Evolutionary conservation across 179 eudicot species (phyloP).

Genomic region (Gypsophila paniculata): DNA sequence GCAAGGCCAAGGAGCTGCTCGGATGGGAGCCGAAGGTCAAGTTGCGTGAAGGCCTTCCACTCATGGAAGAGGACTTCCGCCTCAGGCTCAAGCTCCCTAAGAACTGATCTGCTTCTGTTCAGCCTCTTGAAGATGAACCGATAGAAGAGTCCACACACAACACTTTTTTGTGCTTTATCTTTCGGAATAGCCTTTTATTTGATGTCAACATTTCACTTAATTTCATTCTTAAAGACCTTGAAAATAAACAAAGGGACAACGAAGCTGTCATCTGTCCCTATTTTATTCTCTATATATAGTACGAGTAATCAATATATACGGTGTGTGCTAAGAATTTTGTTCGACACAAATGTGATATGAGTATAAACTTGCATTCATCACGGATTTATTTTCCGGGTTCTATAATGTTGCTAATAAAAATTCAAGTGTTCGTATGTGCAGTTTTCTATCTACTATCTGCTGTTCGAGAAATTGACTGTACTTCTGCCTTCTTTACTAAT

Average conservation of each 20-base stretch:
- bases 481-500: too few relatives aligned
- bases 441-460: too few relatives aligned
- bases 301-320: background rate
- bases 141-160: background rate
- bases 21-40: conserved; percentile 90
- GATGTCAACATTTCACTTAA: conserved; percentile 7
- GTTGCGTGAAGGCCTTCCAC: conserved; percentile 82
- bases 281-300: background rate
- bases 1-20: conserved; percentile 68
- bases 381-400: too few relatives aligned
- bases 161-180: background rate
- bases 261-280: background rate
- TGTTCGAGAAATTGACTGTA: too few relatives aligned
- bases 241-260: conserved; percentile 8
- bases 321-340: conserved; percentile 1
- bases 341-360: background rate
- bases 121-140: background rate
- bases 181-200: background rate
- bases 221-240: background rate
- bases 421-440: too few relatives aligned
- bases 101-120: conserved; percentile 4
- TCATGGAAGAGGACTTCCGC: conserved; percentile 68
- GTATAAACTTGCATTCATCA: background rate
- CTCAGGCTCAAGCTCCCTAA: conserved; percentile 41
- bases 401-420: too few relatives aligned